A percentile compares a stretch with the other conserved stretches of the same genome.
phyloP scores from a whole-genome alignment of 2,329 filamentous ascomycete genomes.

The Trichoderma endophyticum region DNA sequence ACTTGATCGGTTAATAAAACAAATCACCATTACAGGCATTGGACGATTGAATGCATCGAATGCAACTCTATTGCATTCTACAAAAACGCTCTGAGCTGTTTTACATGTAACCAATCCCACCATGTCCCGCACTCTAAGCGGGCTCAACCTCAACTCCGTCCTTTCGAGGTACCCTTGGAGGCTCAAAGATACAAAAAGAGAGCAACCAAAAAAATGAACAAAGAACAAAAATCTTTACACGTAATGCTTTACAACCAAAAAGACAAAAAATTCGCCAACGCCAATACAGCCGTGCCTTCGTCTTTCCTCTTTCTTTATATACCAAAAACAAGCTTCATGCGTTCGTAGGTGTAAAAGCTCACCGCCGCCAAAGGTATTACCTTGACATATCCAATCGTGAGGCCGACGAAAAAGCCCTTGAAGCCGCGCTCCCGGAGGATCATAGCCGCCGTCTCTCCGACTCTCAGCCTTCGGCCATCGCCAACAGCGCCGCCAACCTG shows the following conservation, averaged over 20 bases:
- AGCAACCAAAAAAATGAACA: not conserved
- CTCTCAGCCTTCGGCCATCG: conserved; percentile 74
- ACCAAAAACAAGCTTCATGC: conserved; percentile 60
- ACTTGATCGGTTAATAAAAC: not conserved
- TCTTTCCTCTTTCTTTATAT: conserved; percentile 46
- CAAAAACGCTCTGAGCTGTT: not conserved
- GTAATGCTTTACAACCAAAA: not conserved
- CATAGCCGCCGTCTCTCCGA: conserved; percentile 71
- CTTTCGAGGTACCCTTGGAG: not conserved
- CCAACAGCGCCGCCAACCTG: conserved; percentile 94
- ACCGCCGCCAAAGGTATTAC: conserved; percentile 83
- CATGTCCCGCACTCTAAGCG: not conserved
- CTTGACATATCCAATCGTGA: conserved; percentile 95
- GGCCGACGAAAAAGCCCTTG: conserved; percentile 83
- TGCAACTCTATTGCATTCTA: not conserved
- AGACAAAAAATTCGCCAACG: conserved; percentile 11
- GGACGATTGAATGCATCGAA: not conserved
- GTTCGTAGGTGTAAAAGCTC: conserved; percentile 64
- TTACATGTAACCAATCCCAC: not conserved
- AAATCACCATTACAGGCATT: not conserved
- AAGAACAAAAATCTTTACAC: not conserved
- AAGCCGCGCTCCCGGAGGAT: conserved; percentile 75
- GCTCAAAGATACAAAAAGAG: not conserved
- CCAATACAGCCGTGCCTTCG: conserved; percentile 8
- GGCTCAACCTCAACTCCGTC: conserved; percentile 5